Base-by-base conservation (phyloP, 108 stramenopile genomes). In the Cyclotella kingstonii region DNA sequence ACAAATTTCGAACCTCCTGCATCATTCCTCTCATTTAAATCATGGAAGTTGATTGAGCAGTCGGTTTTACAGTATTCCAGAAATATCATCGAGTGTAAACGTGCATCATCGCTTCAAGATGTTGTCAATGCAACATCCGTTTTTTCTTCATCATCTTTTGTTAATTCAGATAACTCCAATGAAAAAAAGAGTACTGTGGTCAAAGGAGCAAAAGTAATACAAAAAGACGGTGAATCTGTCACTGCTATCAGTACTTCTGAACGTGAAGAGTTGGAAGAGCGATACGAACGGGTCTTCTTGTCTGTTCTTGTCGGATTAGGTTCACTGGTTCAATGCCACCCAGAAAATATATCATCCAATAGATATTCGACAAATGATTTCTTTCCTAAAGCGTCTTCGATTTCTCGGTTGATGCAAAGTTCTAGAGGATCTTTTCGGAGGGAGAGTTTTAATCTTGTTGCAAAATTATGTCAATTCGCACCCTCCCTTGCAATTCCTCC, bases 261-360 rank as follows among this genome's bases (percentile, higher is more conserved):
- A 47, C 55, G 75, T 15, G 86, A 89, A 69, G 80, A 80, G 49
- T 54, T 78, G 54, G 91, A 87, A 33, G 87, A 92, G 53, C 70
- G 79, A 22, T 89, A 80, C 64, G 87, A 87, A 62, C 82, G 87
- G 1, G 73, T 87, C 17, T 63, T 87, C 0, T 74, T 79, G 30
- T 66, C 61, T 3, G 47, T 50, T 9, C 40, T 79, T 11, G 29
- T 52, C 15, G 72, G 66, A 6, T 33, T 73, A 23, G 71, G 66
- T 9, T 47, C 45, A 19, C 34, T 73, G 47, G 63, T 76, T 12
- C 48, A 70, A 29, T 47, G 55, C 15, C 34, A 34, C 15, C 34
- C 44, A 23, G 58, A 63, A 39, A 53, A 11, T 8, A 35, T 29
- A n/a, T 5, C 35, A 4, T 50, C 49, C 4, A 12, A 23, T 22